Conservation (phyloP, 768 basidiomycete species). For the Hydnomerulius pinastri region DNA sequence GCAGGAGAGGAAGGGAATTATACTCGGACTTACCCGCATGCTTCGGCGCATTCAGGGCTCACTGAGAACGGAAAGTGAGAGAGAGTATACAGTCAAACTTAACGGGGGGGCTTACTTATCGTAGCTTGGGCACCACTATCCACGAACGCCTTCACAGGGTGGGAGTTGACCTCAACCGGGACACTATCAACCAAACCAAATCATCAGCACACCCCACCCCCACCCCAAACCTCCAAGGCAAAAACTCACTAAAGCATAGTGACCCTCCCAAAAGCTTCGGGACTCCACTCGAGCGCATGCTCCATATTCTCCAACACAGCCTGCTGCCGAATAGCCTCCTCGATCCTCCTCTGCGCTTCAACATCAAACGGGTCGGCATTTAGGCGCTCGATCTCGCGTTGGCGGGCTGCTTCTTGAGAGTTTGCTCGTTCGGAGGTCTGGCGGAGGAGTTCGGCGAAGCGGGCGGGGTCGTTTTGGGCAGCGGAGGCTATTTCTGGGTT, state of each 20-base stretch:
- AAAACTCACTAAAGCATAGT: constrained; percentile 91
- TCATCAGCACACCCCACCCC: constrained; percentile 9
- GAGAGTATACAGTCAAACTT: background rate
- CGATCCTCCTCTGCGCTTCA: constrained; percentile 91
- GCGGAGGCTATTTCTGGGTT: constrained; percentile 85
- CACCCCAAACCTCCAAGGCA: background rate
- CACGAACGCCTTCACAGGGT: constrained; percentile 93
- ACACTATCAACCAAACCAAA: constrained; percentile 55
- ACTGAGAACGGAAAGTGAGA: constrained; percentile 46
- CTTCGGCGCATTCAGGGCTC: constrained; percentile 89
- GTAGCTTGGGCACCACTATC: constrained; percentile 98
- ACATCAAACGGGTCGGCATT: constrained; percentile 90
- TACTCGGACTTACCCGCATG: constrained; percentile 69
- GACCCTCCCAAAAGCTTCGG: constrained; percentile 91
- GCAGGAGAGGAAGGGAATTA: background rate
- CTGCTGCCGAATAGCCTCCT: constrained; percentile 88
- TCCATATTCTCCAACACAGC: constrained; percentile 91
- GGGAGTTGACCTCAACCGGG: constrained; percentile 88
- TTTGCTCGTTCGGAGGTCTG: constrained; percentile 59
- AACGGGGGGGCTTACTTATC: constrained; percentile 66
- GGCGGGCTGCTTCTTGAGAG: constrained; percentile 54
- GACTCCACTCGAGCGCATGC: constrained; percentile 91
- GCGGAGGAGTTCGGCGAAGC: constrained; percentile 74
- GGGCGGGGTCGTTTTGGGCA: constrained; percentile 61
- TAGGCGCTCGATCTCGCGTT: constrained; percentile 64